These are phyloP conservation scores for Fragilaria crotonensis DNA, from an alignment of 108 stramenopile species.

Conservation along the genomic window DNA sequence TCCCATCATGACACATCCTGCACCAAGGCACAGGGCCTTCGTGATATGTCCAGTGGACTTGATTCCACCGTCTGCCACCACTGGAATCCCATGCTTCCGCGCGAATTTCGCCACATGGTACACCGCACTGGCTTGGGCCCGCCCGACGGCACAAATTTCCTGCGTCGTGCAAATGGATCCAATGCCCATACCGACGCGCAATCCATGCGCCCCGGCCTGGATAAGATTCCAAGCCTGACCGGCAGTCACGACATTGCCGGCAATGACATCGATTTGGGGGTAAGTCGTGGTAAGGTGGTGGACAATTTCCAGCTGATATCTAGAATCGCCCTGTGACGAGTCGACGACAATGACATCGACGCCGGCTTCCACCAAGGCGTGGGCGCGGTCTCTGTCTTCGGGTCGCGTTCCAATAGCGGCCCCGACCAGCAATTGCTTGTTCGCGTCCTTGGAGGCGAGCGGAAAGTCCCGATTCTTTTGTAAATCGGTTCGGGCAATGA, in stretches of 20 bases:
- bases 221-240: slow-evolving; percentile 96
- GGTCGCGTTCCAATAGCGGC: slow-evolving; percentile 99
- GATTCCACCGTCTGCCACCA: slow-evolving; percentile 98
- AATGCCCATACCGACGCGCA: slow-evolving; percentile 99
- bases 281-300: slow-evolving; percentile 86
- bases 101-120: slow-evolving; percentile 97
- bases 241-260: slow-evolving; percentile 98
- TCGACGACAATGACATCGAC: slow-evolving; percentile 99
- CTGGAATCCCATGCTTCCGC: slow-evolving; percentile 89
- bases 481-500: slow-evolving; percentile 97
- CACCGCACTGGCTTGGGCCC: slow-evolving; percentile 98
- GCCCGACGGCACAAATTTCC: slow-evolving; percentile 98
- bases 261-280: slow-evolving; percentile 94
- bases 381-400: slow-evolving; percentile 89
- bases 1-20: slow-evolving; percentile 99
- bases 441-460: slow-evolving; percentile 87
- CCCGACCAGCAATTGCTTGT: slow-evolving; percentile 96
- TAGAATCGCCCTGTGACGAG: slow-evolving; percentile 97
- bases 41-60: slow-evolving; percentile 97
- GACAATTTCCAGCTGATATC: slow-evolving; percentile 98
- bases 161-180: slow-evolving; percentile 99
- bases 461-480: slow-evolving; percentile 98
- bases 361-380: slow-evolving; percentile 89
- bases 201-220: slow-evolving; percentile 98
- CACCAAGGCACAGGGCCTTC: slow-evolving; percentile 97